Evolutionary conservation across 2,329 filamentous ascomycete species (phyloP).

Genomic region (Cladophialophora yegresii): DNA sequence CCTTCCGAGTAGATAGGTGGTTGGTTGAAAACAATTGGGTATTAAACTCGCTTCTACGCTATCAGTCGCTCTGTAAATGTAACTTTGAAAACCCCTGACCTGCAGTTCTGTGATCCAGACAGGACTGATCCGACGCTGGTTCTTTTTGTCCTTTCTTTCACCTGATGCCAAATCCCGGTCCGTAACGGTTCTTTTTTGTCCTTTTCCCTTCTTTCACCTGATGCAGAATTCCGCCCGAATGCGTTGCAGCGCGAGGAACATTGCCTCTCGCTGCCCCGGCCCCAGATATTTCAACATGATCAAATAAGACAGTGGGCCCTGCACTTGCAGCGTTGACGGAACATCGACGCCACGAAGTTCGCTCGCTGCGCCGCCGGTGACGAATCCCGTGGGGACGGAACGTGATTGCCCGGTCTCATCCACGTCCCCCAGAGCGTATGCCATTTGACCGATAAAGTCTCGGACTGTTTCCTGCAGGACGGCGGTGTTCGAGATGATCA

Average conservation of each 20-base stretch:
- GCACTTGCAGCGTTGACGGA: constrained; percentile 22
- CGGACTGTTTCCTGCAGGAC: constrained; percentile 20
- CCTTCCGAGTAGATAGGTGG: not conserved
- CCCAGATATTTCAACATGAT: constrained; percentile 24
- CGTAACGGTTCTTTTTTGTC: no score
- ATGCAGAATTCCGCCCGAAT: constrained; percentile 25
- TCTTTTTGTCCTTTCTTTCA: not conserved
- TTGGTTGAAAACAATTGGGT: not conserved
- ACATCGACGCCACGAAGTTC: constrained; percentile 23
- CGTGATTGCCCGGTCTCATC: constrained; percentile 16
- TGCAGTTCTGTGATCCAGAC: not conserved
- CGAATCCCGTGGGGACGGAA: constrained; percentile 10
- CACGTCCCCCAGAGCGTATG: constrained; percentile 28
- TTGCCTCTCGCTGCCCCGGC: constrained; percentile 23
- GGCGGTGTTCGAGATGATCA: constrained; percentile 17
- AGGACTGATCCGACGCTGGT: not conserved
- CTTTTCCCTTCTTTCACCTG: constrained; percentile 8
- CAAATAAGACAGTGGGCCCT: constrained; percentile 21
- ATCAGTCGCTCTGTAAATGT: not conserved
- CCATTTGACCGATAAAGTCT: constrained; percentile 25
- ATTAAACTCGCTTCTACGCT: not conserved
- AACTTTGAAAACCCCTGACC: not conserved
- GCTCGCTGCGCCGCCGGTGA: constrained; percentile 18
- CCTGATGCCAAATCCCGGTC: no score
- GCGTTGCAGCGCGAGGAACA: constrained; percentile 27